Evolutionary conservation across 352 stramenopile species (phyloP).

Genomic region (Pythium brachiatum): DNA sequence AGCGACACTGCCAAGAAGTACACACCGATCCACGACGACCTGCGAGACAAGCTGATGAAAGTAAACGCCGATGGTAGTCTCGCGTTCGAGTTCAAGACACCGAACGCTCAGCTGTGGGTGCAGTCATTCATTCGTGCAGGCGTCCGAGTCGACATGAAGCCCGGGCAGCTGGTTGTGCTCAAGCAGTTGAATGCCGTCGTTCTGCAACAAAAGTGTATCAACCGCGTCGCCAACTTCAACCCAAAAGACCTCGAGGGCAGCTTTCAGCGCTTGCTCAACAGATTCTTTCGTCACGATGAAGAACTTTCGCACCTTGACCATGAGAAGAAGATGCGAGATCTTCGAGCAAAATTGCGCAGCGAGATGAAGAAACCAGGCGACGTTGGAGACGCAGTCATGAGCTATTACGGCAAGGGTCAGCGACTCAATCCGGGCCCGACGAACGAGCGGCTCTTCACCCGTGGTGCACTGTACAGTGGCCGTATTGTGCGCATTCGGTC

Average conservation of each 20-base stretch:
- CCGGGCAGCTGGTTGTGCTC: slow-evolving; percentile 51
- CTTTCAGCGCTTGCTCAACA: slow-evolving; percentile 67
- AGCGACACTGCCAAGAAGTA: slow-evolving; percentile 25
- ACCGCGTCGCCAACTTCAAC: slow-evolving; percentile 56
- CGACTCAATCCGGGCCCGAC: slow-evolving; percentile 44
- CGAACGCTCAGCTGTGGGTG: slow-evolving; percentile 52
- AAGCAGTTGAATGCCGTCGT: slow-evolving; percentile 54
- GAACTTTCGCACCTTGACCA: slow-evolving; percentile 36
- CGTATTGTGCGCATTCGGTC: slow-evolving; percentile 53
- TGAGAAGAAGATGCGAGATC: slow-evolving; percentile 37
- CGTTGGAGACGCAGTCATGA: slow-evolving; percentile 48
- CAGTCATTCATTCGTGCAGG: slow-evolving; percentile 45
- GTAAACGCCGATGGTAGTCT: slow-evolving; percentile 30
- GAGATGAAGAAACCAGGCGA: slow-evolving; percentile 59
- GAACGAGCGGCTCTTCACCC: slow-evolving; percentile 41
- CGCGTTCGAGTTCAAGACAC: slow-evolving; percentile 56
- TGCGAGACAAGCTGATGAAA: slow-evolving; percentile 38
- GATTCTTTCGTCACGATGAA: slow-evolving; percentile 49
- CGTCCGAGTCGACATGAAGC: slow-evolving; percentile 47
- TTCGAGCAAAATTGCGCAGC: slow-evolving; percentile 40
- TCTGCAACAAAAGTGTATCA: slow-evolving; percentile 60
- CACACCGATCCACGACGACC: slow-evolving; percentile 29
- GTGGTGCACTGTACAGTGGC: slow-evolving; percentile 45
- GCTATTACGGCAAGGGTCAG: slow-evolving; percentile 57
- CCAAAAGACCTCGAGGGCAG: slow-evolving; percentile 64